Percentiles rank a stretch among this genome's conserved stretches.
Evolutionary conservation across 2,329 filamentous ascomycete genomes (phyloP).

Genomic region (Epichloe uncinata): DNA sequence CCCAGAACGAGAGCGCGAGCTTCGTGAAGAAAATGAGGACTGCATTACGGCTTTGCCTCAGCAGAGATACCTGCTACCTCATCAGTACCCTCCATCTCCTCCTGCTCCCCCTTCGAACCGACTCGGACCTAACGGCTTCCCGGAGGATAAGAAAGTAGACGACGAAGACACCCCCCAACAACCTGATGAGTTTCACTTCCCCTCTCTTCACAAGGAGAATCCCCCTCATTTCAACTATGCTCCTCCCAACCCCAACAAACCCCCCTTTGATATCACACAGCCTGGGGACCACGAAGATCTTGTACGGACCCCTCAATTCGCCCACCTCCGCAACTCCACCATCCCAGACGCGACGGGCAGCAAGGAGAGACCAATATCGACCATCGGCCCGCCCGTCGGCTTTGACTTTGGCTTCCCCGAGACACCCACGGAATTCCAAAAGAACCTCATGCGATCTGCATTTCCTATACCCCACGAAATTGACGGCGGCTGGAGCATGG

Average conservation of each 20-base stretch:
- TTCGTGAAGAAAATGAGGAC: slow-evolving; percentile 74
- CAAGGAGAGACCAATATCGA: slow-evolving; percentile 35
- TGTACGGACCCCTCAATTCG: slow-evolving; percentile 38
- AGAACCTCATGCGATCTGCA: slow-evolving; percentile 80
- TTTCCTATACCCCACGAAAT: slow-evolving; percentile 58
- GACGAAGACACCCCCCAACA: slow-evolving; percentile 10
- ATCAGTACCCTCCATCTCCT: slow-evolving; percentile 21
- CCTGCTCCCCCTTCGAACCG: slow-evolving; percentile 4
- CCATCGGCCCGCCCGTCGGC: slow-evolving; percentile 45
- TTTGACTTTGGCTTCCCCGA: slow-evolving; percentile 73
- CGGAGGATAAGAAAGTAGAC: slow-evolving; percentile 27
- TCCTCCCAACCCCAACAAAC: slow-evolving; percentile 20
- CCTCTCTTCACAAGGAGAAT: slow-evolving; percentile 36
- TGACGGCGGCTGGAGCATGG: slow-evolving; percentile 75
- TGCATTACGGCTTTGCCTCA: slow-evolving; percentile 69
- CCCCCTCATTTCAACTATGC: slow-evolving; percentile 49
- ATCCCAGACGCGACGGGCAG: slow-evolving; percentile 15
- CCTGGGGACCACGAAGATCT: slow-evolving; percentile 14
- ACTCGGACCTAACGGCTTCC: slow-evolving; percentile 18
- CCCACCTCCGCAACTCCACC: slow-evolving; percentile 39
- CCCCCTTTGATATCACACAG: slow-evolving; percentile 12
- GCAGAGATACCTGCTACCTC: slow-evolving; percentile 47
- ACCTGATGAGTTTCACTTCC: slow-evolving; percentile 41
- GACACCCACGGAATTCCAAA: slow-evolving; percentile 78
- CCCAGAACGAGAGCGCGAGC: slow-evolving; percentile 61